phyloP scores from a whole-genome alignment of 306 rosid species.

The Cyclanthera cordifolia region DNA sequence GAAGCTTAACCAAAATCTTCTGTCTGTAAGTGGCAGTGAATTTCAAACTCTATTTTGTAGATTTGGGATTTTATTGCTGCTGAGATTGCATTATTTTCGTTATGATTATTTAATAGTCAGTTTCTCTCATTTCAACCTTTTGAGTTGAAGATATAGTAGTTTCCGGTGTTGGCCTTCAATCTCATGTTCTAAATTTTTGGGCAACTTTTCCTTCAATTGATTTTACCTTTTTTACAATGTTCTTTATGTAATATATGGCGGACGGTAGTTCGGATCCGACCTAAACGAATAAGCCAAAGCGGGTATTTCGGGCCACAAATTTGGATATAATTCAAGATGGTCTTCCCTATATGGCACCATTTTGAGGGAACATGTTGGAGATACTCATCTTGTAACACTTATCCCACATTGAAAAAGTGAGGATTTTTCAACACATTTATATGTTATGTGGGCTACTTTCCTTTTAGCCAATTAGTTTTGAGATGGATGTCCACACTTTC shows the following conservation, averaged over 20 bases:
- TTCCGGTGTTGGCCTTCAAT: background rate
- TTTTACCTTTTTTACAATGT: background rate
- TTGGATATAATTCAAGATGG: too few relatives aligned
- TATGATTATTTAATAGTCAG: background rate
- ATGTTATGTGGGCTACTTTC: too few relatives aligned
- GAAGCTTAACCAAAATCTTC: constrained; percentile 73
- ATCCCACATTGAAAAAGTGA: too few relatives aligned
- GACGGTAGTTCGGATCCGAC: too few relatives aligned
- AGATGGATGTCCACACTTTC: too few relatives aligned
- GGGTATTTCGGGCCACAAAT: too few relatives aligned
- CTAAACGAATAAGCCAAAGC: too few relatives aligned
- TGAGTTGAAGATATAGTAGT: background rate
- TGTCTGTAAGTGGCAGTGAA: constrained; percentile 45
- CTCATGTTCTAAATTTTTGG: background rate
- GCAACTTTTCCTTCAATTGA: background rate
- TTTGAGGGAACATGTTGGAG: too few relatives aligned
- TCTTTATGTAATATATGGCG: background rate
- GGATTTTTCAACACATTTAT: too few relatives aligned
- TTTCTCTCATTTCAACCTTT: background rate
- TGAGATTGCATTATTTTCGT: background rate
- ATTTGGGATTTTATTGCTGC: background rate
- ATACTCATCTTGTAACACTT: too few relatives aligned
- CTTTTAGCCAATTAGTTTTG: too few relatives aligned
- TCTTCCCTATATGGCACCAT: too few relatives aligned
- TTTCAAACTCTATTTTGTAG: constrained; percentile 3